A percentile compares a stretch with the other conserved stretches of the same genome.
These are phyloP conservation scores for Coemansia sp. DNA, from an alignment of 371 early-diverging fungal species.

Conservation along the genomic window DNA sequence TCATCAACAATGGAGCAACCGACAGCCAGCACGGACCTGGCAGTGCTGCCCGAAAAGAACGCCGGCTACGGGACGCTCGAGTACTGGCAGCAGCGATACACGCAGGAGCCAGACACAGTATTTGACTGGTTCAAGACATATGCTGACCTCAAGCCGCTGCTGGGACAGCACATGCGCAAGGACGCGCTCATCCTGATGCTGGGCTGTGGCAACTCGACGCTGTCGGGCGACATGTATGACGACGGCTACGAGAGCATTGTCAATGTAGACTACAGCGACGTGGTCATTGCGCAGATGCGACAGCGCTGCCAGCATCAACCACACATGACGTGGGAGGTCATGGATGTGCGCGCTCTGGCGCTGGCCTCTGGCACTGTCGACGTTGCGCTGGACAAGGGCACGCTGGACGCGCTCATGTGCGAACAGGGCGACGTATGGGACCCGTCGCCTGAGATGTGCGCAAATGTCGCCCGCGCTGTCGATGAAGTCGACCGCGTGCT, in stretches of 20 bases:
- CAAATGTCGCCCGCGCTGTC: conserved; percentile 67
- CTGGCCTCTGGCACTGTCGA: conserved; percentile 66
- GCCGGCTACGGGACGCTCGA: conserved; percentile 48
- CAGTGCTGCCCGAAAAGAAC: conserved; percentile 51
- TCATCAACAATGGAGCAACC: conserved; percentile 1
- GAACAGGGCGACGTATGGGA: conserved; percentile 87
- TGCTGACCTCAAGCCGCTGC: conserved; percentile 64
- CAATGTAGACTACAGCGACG: conserved; percentile 79
- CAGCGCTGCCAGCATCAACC: conserved; percentile 59
- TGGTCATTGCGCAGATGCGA: conserved; percentile 78
- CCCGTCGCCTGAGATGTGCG: conserved; percentile 68
- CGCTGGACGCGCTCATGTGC: conserved; percentile 82
- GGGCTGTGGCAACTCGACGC: conserved; percentile 76
- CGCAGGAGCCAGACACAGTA: conserved; percentile 53
- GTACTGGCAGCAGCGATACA: conserved; percentile 53
- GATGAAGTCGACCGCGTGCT: conserved; percentile 74
- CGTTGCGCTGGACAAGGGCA: conserved; percentile 80
- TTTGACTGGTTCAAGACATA: conserved; percentile 90
- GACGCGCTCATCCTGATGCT: conserved; percentile 68
- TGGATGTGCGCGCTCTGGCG: conserved; percentile 73
- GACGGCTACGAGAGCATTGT: conserved; percentile 73
- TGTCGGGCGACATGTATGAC: conserved; percentile 79
- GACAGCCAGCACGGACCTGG: conserved; percentile 42
- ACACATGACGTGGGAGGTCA: conserved; percentile 68
- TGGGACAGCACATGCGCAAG: conserved; percentile 59